Base-by-base conservation (phyloP, 257 asterid genomes). In the Solanum infundibuliforme region DNA sequence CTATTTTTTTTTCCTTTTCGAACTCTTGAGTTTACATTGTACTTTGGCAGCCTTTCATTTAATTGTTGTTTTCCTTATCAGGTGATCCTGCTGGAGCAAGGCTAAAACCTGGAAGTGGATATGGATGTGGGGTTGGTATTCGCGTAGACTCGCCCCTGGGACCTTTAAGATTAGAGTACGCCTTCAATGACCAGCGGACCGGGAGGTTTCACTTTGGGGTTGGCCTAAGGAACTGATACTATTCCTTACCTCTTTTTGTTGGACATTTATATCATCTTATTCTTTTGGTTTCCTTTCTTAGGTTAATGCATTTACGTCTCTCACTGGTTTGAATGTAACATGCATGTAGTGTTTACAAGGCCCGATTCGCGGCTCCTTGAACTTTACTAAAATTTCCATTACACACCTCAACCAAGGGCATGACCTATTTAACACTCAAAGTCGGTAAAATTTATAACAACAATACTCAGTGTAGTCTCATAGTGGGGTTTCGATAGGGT, bases 21-120 rank as follows among this genome's bases (percentile, higher is more conserved):
- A 32, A 20, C 58, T 75, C 36, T 85, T 85, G 83, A 21, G 13
- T 43, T 81, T 48, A 39, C 65, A 62, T 16, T 46, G 10, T 18
- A 81, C 27, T 14, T 43, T 16, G 66, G 85, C 85, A 29, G 2
- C 41, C 29, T 46, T 81, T 5, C 65, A 81, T 9, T 16, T 46
- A 18, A 46, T 27, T 81, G 7, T 39, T 62, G 25, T 29, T 86
- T 46, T 73, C 10, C 58, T 71, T 46, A 31, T 76, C 90, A 97
- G 99, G 99, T 55, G 98, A 97, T 90, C 99, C 99, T 25, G 98
- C 98, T 65, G 99, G 98, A 86, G 97, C 98, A 87, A 94, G 99
- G 92, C 93, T 91, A 81, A 97, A 97, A 92, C 92, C 98, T 16
- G 99, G 99, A 74, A 97, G 99, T 68, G 99, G 99, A 66, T 96